Evolutionary conservation across 2,329 filamentous ascomycete species (phyloP).

Genomic region (Berkeleyomyces rouxiae): DNA sequence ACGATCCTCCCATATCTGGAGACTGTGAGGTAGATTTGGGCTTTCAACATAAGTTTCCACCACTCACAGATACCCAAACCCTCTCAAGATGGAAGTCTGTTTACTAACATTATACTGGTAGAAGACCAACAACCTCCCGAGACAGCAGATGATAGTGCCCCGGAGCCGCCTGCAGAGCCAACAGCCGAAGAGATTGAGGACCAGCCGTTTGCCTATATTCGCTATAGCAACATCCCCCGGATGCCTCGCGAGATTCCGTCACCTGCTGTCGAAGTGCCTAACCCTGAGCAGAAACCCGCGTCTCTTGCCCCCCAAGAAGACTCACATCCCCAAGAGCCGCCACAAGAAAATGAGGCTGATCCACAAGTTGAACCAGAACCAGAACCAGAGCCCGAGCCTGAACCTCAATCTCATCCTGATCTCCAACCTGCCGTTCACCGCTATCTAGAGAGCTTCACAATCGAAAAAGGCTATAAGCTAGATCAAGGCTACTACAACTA

Average conservation of each 20-base stretch:
- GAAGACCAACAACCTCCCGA: not conserved
- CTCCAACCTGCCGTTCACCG: not conserved
- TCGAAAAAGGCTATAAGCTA: not conserved
- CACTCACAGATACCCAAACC: not conserved
- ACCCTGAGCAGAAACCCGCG: not conserved
- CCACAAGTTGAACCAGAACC: too few species aligned
- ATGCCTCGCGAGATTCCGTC: not conserved
- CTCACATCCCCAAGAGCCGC: too few species aligned
- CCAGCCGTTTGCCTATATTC: not conserved
- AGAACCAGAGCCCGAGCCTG: not conserved
- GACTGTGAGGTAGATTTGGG: not conserved
- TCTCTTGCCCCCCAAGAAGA: not conserved
- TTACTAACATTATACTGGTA: not conserved
- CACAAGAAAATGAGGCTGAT: too few species aligned
- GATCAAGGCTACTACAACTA: not conserved
- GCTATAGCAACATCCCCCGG: not conserved
- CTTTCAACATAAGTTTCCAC: not conserved
- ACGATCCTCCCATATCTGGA: not conserved
- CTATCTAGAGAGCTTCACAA: not conserved
- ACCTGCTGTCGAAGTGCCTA: not conserved
- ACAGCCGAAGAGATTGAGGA: not conserved
- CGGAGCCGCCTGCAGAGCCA: not conserved
- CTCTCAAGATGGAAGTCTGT: not conserved
- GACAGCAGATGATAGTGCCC: not conserved
- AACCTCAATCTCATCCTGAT: not conserved